Conservation (phyloP, 176 grass and related monocot genomes). For the Avena insularis region DNA sequence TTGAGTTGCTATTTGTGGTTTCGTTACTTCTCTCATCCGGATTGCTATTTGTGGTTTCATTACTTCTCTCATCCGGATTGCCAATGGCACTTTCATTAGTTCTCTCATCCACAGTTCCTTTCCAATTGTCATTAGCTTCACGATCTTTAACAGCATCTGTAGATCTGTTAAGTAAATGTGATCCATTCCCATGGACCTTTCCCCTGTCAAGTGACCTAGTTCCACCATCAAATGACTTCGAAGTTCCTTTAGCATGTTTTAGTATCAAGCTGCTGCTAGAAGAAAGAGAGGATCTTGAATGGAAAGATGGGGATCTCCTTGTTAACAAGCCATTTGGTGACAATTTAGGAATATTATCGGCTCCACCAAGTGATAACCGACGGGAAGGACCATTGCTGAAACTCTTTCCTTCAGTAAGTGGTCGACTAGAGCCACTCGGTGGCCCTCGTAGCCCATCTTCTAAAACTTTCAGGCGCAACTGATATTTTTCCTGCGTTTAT, state of each 20-base stretch:
- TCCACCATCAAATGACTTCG: conserved; percentile 99
- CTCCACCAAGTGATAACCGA: conserved; percentile 85
- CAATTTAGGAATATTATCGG: conserved; percentile 77
- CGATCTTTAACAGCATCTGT: conserved; percentile 74
- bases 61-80: conserved; percentile 60
- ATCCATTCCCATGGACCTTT: conserved; percentile 70
- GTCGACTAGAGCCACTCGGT: conserved; percentile 68
- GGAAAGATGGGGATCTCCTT: conserved; percentile 91
- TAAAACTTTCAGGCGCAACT: conserved; percentile 89
- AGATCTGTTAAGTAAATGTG: conserved; percentile 80
- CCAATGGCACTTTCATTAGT: conserved; percentile 51
- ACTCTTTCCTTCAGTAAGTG: conserved; percentile 69
- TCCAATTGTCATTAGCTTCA: conserved; percentile 66
- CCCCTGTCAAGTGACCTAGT: conserved; percentile 86
- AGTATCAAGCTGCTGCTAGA: conserved; percentile 81
- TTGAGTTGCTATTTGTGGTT: conserved; percentile 58
- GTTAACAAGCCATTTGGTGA: conserved; percentile 80
- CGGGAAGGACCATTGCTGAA: conserved; percentile 89
- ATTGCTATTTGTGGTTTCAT: conserved; percentile 45
- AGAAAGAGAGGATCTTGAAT: conserved; percentile 91
- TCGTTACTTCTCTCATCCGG: conserved; percentile 58
- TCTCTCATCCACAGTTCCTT: conserved; percentile 65
- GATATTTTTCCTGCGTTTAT: conserved; percentile 84
- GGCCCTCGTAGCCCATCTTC: conserved; percentile 93
- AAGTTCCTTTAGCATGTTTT: conserved; percentile 95